Evolutionary conservation across 495 filamentous ascomycete genomes (phyloP).

Genomic region (Daldinia loculata): DNA sequence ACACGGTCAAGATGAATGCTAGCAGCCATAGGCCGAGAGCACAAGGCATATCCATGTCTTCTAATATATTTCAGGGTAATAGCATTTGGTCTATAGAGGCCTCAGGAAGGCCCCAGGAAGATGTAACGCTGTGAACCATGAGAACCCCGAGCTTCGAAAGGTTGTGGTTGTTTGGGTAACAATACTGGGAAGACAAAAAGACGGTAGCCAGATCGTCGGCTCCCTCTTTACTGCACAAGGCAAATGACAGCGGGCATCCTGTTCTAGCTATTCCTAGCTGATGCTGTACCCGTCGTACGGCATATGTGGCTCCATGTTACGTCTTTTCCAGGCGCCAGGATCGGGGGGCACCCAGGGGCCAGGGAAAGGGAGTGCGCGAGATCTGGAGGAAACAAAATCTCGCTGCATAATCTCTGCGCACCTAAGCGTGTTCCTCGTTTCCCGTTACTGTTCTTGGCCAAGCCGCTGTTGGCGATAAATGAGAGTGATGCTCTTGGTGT

Average conservation of each 20-base stretch:
- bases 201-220: slow-evolving; percentile 24
- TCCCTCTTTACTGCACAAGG: slow-evolving; percentile 27
- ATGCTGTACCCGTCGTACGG: slow-evolving; percentile 42
- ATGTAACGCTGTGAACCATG: slow-evolving; percentile 29
- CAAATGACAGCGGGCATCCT: slow-evolving; percentile 33
- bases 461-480: slow-evolving; percentile 40
- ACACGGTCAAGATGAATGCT: slow-evolving; percentile 14
- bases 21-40: slow-evolving; percentile 19
- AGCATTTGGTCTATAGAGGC: neutral
- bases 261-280: slow-evolving; percentile 35
- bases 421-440: slow-evolving; percentile 47
- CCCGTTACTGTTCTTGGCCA: slow-evolving; percentile 47
- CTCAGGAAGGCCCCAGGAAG: slow-evolving; percentile 1
- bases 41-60: slow-evolving; percentile 1
- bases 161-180: slow-evolving; percentile 14
- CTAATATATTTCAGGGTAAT: neutral
- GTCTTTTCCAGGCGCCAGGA: slow-evolving; percentile 44
- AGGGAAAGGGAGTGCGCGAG: slow-evolving; percentile 43
- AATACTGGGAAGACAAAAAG: slow-evolving; percentile 9
- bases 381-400: slow-evolving; percentile 46
- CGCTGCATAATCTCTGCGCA: slow-evolving; percentile 50
- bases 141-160: slow-evolving; percentile 10
- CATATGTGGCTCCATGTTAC: slow-evolving; percentile 44
- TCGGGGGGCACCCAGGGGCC: slow-evolving; percentile 38
- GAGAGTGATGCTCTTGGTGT: slow-evolving; percentile 34